A percentile compares a stretch with the other conserved stretches of the same genome.
Evolutionary conservation across 257 asterid species (phyloP).

Genomic region (Anisodus acutangulus): DNA sequence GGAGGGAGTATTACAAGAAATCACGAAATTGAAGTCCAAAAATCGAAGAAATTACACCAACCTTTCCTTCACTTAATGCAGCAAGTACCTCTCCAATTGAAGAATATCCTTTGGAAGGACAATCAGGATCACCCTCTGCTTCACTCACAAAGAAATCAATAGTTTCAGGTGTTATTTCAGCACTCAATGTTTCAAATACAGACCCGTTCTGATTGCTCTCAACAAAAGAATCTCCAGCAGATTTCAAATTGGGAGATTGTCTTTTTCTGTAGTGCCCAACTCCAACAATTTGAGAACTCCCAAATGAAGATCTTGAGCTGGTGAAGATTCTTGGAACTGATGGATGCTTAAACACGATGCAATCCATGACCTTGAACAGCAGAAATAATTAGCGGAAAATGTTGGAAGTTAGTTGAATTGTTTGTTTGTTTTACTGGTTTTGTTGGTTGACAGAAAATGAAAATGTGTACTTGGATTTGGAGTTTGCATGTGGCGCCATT

Average conservation of each 20-base stretch:
- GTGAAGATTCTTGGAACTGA: conserved; percentile 42
- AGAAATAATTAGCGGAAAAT: too few species aligned
- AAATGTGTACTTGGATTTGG: not conserved
- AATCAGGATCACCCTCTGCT: conserved; percentile 92
- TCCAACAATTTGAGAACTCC: conserved; percentile 27
- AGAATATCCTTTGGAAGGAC: conserved; percentile 75
- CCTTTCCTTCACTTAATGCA: conserved; percentile 67
- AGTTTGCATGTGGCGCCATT: conserved; percentile 23
- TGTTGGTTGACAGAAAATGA: too few species aligned
- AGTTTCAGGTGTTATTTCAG: conserved; percentile 72
- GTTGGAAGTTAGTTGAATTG: not conserved
- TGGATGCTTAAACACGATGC: conserved; percentile 45
- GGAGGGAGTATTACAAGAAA: not conserved
- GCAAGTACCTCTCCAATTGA: conserved; percentile 67
- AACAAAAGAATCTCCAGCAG: conserved; percentile 39
- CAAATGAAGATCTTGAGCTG: conserved; percentile 34
- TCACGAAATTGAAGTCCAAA: not conserved
- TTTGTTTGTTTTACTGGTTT: too few species aligned
- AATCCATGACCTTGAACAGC: conserved; percentile 43
- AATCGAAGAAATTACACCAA: conserved; percentile 5
- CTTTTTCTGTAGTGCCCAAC: conserved; percentile 37
- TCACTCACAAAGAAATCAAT: conserved; percentile 84
- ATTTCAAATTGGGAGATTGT: conserved; percentile 31
- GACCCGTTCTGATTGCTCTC: conserved; percentile 49
- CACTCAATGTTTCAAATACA: conserved; percentile 50